Evolutionary conservation across 1,139 yeast genomes (phyloP).

Genomic region (Ashbya aceris): DNA sequence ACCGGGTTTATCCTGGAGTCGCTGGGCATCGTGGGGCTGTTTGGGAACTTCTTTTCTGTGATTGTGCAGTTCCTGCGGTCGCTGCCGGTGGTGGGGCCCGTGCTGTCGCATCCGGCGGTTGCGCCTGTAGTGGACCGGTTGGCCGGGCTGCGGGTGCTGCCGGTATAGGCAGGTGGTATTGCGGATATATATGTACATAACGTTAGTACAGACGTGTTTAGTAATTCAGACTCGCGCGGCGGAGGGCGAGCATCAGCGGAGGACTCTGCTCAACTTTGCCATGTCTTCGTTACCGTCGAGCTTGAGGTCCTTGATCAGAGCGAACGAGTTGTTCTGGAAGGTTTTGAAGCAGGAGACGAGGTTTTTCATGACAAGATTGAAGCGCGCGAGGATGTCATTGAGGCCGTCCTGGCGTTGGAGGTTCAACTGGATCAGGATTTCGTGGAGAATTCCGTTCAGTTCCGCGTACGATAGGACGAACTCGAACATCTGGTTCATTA

Average conservation of each 20-base stretch:
- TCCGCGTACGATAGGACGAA: slow-evolving; percentile 17
- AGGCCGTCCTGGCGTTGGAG: slow-evolving; percentile 16
- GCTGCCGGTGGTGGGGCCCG: slow-evolving; percentile 79
- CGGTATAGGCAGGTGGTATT: slow-evolving; percentile 35
- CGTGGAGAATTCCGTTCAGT: slow-evolving; percentile 22
- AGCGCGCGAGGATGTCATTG: slow-evolving; percentile 11
- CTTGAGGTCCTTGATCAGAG: slow-evolving; percentile 22
- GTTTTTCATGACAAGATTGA: slow-evolving; percentile 15
- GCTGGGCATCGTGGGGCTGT: slow-evolving; percentile 78
- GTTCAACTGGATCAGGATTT: slow-evolving; percentile 23
- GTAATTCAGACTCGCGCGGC: neutral
- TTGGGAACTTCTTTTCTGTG: slow-evolving; percentile 88
- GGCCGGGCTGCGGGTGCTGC: slow-evolving; percentile 57
- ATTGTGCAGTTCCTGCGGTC: slow-evolving; percentile 83
- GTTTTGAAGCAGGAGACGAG: slow-evolving; percentile 16
- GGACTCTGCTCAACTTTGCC: slow-evolving; percentile 17
- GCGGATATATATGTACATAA: slow-evolving; percentile 1
- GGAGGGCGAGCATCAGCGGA: slow-evolving; percentile 13
- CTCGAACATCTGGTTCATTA: slow-evolving; percentile 19
- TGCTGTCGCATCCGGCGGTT: slow-evolving; percentile 68
- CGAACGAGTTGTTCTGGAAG: slow-evolving; percentile 14
- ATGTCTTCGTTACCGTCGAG: slow-evolving; percentile 24
- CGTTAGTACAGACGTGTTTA: neutral
- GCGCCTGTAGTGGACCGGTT: slow-evolving; percentile 68
- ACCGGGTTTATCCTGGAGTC: slow-evolving; percentile 78